A percentile compares a stretch with the other conserved stretches of the same genome.
These are phyloP conservation scores for Pestalotiopsis sp. DNA, from an alignment of 2,329 filamentous ascomycete genomes.

Conservation along the genomic window DNA sequence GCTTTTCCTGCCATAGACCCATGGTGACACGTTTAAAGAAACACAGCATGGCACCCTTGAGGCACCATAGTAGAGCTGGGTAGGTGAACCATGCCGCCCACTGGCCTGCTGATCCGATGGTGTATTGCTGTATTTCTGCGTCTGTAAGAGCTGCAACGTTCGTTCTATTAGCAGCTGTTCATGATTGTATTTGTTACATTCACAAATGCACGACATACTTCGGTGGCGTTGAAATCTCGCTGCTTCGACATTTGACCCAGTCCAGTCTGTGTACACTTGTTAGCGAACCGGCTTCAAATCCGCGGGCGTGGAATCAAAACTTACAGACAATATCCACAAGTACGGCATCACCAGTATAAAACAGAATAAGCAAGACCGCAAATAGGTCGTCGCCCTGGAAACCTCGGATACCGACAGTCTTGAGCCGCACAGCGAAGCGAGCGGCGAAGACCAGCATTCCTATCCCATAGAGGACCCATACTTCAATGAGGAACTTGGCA, in stretches of 20 bases:
- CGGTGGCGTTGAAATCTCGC: neutral
- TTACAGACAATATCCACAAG: neutral
- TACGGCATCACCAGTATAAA: conserved; percentile 34
- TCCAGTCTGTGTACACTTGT: neutral
- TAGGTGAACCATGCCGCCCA: conserved; percentile 6
- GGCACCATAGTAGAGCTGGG: conserved; percentile 23
- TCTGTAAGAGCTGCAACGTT: neutral
- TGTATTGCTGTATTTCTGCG: neutral
- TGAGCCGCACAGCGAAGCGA: conserved; percentile 37
- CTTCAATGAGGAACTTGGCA: conserved; percentile 30
- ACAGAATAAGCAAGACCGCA: conserved; percentile 33
- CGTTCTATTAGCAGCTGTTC: neutral
- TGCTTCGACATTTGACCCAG: conserved; percentile 4
- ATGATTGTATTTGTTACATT: neutral
- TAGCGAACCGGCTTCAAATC: too few relatives aligned
- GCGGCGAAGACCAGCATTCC: conserved; percentile 33
- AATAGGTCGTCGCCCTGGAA: conserved; percentile 42
- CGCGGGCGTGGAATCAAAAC: too few relatives aligned
- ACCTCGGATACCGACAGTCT: conserved; percentile 38
- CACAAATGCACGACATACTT: too few relatives aligned
- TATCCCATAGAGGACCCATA: conserved; percentile 34
- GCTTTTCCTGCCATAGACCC: conserved; percentile 30
- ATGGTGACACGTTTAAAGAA: conserved; percentile 36
- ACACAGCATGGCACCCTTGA: conserved; percentile 32
- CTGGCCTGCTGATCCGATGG: neutral